These are phyloP conservation scores for Yarrowia galli DNA, from an alignment of 1,139 yeast genomes.

Conservation along the genomic window DNA sequence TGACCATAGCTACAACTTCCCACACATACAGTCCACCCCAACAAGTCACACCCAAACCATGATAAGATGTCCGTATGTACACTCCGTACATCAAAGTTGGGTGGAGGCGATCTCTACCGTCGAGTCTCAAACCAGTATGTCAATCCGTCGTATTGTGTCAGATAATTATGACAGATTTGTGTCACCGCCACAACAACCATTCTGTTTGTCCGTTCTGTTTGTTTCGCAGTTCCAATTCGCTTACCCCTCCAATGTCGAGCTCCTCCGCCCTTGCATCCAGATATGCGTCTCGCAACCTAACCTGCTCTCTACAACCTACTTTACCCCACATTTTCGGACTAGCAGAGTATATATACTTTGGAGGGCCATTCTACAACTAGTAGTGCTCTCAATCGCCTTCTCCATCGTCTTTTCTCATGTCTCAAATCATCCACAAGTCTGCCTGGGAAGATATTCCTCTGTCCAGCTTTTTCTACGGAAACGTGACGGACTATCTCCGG, in stretches of 20 bases:
- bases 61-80: slow-evolving; percentile 31
- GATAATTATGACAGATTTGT: not conserved
- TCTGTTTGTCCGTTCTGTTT: too few species aligned
- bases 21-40: not conserved
- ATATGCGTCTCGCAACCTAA: slow-evolving; percentile 3
- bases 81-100: slow-evolving; percentile 2
- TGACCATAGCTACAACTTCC: not conserved
- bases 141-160: not conserved
- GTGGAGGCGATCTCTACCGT: slow-evolving; percentile 2
- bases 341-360: not conserved
- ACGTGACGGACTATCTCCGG: slow-evolving; percentile 22
- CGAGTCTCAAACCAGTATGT: too few species aligned
- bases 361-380: too few species aligned
- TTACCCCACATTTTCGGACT: slow-evolving; percentile 19
- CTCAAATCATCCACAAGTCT: slow-evolving; percentile 24
- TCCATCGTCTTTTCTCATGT: not conserved
- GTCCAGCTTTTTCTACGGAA: slow-evolving; percentile 19
- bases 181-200: too few species aligned
- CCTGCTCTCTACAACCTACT: not conserved
- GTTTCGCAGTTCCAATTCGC: too few species aligned
- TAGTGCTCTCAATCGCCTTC: too few species aligned
- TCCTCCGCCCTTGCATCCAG: slow-evolving; percentile 12
- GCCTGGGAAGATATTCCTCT: slow-evolving; percentile 1
- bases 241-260: too few species aligned
- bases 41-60: not conserved